Conservation (phyloP, 31 red algal genomes). For the Porphyra umbilicalis region DNA sequence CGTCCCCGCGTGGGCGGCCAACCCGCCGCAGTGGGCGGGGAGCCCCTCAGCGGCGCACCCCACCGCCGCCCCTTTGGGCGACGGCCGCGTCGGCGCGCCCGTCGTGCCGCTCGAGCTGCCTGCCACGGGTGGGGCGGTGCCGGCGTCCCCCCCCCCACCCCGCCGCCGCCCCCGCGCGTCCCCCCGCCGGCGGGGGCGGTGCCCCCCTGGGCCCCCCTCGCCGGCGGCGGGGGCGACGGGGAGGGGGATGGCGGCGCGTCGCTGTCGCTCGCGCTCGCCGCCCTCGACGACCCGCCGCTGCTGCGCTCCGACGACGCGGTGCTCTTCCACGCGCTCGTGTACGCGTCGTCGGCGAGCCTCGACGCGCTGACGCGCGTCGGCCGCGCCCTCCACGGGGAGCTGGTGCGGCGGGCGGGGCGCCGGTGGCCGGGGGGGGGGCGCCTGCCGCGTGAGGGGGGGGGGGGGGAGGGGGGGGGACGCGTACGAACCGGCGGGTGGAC, state of each 20-base stretch:
- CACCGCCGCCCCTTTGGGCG: no score
- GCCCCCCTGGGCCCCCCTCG: background rate
- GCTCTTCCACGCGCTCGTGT: background rate
- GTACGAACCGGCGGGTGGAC: background rate
- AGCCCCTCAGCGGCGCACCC: no score
- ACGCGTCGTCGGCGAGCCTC: background rate
- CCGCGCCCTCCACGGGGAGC: background rate
- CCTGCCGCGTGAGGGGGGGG: no score
- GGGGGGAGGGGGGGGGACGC: no score
- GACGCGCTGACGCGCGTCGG: background rate
- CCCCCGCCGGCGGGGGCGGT: no score
- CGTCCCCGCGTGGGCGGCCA: background rate
- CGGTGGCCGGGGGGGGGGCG: background rate
- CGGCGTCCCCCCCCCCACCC: no score
- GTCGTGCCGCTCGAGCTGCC: no score
- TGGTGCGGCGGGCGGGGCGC: background rate
- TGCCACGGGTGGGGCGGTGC: no score
- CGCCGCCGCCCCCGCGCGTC: no score
- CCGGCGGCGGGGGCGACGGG: background rate
- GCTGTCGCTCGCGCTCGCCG: background rate
- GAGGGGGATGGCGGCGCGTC: background rate
- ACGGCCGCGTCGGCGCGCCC: no score
- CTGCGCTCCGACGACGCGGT: background rate
- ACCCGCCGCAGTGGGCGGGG: no score
- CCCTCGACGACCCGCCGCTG: background rate